These are phyloP conservation scores for Neoboletus brunneissimus DNA, from an alignment of 768 basidiomycete genomes.

Conservation along the genomic window DNA sequence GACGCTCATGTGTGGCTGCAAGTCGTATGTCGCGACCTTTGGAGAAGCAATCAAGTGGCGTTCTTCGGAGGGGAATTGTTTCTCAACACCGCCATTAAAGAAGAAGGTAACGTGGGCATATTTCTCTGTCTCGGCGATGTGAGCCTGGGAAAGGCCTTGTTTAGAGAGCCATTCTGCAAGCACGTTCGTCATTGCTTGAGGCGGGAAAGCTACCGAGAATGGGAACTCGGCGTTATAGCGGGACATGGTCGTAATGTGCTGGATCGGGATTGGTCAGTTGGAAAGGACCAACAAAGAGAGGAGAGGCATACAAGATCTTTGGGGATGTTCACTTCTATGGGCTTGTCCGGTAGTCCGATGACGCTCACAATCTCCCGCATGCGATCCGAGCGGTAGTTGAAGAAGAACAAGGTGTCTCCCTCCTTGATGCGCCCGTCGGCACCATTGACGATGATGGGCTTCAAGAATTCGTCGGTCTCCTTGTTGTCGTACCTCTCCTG, in stretches of 20 bases:
- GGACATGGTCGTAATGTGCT: constrained; percentile 94
- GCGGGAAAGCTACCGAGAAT: constrained; percentile 90
- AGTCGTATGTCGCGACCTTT: constrained; percentile 93
- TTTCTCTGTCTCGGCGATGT: constrained; percentile 97
- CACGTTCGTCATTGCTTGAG: constrained; percentile 90
- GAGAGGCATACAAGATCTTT: constrained; percentile 62
- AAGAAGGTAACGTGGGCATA: constrained; percentile 98
- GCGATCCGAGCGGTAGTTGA: constrained; percentile 96
- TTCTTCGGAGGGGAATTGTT: constrained; percentile 81
- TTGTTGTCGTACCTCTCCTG: constrained; percentile 78
- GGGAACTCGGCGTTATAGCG: constrained; percentile 89
- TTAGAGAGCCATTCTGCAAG: constrained; percentile 88
- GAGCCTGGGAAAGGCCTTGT: constrained; percentile 78
- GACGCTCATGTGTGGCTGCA: constrained; percentile 86
- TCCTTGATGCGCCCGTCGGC: constrained; percentile 80
- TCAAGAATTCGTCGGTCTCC: constrained; percentile 93
- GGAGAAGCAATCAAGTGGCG: constrained; percentile 88
- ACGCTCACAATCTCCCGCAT: constrained; percentile 89
- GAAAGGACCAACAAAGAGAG: background rate
- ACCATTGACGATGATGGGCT: constrained; percentile 87
- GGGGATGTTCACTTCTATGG: constrained; percentile 79
- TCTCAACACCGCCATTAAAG: constrained; percentile 96
- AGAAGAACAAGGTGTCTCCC: constrained; percentile 87
- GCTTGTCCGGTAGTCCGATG: constrained; percentile 78
- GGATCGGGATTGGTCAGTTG: background rate